Evolutionary conservation across 306 rosid species (phyloP).

Genomic region (Hippophae gyantsensis): DNA sequence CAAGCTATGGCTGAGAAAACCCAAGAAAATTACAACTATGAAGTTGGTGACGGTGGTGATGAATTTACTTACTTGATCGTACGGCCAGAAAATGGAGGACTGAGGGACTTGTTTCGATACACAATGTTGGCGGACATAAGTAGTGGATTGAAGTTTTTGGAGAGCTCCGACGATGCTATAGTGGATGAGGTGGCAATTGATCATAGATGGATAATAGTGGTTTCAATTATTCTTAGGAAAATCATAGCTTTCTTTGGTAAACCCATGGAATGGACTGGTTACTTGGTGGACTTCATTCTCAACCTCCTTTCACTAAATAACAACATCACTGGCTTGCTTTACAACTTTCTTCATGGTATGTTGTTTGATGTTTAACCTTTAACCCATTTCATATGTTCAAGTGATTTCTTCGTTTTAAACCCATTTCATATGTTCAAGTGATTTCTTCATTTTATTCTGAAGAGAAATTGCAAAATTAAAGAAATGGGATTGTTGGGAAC

Average conservation of each 20-base stretch:
- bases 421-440: not conserved
- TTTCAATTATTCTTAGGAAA: conserved; percentile 48
- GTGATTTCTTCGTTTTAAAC: not conserved
- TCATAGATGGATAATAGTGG: conserved; percentile 46
- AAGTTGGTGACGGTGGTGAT: conserved; percentile 1
- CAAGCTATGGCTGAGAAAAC: too few relatives aligned
- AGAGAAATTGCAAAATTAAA: too few relatives aligned
- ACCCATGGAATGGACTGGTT: conserved; percentile 60
- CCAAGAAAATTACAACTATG: conserved; percentile 25
- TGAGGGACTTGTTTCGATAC: conserved; percentile 35
- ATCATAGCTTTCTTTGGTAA: conserved; percentile 37
- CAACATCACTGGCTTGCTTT: conserved; percentile 36
- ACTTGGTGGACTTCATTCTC: conserved; percentile 48
- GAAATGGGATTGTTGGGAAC: too few relatives aligned
- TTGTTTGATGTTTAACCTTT: not conserved
- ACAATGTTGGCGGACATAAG: conserved; percentile 16
- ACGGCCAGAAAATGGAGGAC: conserved; percentile 48
- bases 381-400: not conserved
- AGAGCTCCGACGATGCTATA: conserved; percentile 27
- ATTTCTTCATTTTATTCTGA: not conserved
- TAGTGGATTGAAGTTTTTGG: conserved; percentile 31
- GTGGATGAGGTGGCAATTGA: conserved; percentile 17
- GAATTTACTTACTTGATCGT: conserved; percentile 38
- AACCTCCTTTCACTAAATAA: conserved; percentile 58
- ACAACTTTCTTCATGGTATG: conserved; percentile 40